phyloP scores from a whole-genome alignment of 2,329 filamentous ascomycete species.

The Aspergillus fischeri region DNA sequence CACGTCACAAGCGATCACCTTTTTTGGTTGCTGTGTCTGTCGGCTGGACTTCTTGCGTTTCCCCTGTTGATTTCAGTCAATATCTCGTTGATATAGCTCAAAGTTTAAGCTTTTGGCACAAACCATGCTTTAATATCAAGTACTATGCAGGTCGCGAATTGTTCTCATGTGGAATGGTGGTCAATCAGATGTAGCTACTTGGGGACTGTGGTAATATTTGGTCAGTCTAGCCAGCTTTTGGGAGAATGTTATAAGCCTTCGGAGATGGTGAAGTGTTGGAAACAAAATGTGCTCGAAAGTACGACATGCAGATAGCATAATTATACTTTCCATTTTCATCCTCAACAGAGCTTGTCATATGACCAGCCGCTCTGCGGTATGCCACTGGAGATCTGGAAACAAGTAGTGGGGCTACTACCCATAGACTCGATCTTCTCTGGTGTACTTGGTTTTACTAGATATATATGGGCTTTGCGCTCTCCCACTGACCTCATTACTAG shows the following conservation, averaged over 20 bases:
- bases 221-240: neutral
- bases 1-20: slow-evolving; percentile 49
- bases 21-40: slow-evolving; percentile 78
- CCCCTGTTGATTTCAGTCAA: slow-evolving; percentile 53
- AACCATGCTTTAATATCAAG: slow-evolving; percentile 6
- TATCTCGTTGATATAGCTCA: neutral
- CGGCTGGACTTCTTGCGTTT: slow-evolving; percentile 86
- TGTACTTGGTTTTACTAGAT: neutral
- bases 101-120: neutral
- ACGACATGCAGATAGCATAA: neutral
- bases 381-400: neutral
- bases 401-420: neutral
- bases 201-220: neutral
- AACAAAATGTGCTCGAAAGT: neutral
- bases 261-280: neutral
- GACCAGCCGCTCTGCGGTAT: neutral
- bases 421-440: neutral
- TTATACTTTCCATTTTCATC: neutral
- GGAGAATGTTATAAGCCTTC: no score
- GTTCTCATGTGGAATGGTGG: neutral
- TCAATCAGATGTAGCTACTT: neutral
- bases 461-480: neutral
- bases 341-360: neutral
- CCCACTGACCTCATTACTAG: no score
- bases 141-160: neutral